Evolutionary conservation across 805 yeast genomes (phyloP), one percentile per base, ranked within the genome.

Genomic region (Candida pseudofarinosa): DNA sequence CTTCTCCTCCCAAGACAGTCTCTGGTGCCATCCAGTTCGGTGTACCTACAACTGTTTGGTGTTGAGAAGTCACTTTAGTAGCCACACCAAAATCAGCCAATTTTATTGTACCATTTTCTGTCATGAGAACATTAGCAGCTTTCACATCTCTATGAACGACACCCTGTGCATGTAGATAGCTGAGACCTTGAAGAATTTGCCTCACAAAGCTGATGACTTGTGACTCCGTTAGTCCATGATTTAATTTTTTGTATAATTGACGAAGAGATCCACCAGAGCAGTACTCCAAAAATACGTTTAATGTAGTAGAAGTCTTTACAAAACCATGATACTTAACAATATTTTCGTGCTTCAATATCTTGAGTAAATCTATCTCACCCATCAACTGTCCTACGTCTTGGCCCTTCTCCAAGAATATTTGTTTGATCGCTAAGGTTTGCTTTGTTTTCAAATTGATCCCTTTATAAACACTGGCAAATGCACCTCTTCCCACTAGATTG

Each of bases 11-110:
- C 34, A 83, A 71, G 3, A 93, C 85, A 2, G 95, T 81, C 58
- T 93, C 99, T 0, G 99, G 99, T 0, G 99, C 97, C 97, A 93
- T 90, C 98, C 98, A 93, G 58, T 91, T 86, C 0, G 97, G 95
- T 0, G 98, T 88, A 1, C 99, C 99, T 13, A 75, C 78, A 6
- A 79, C 80, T 2, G 74, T 71, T 39, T 55, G 55, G 48, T 65
- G 75, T 53, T 51, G 66, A 28, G 55, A 50, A 34, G 54, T 51
- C 2, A 73, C 73, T 35, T 69, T 70, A 4, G 97, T 87, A 1
- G 98, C 95, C 5, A 91, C 97, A 1, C 98, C 98, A 63, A 91
- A 91, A 61, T 91, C 99, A 2, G 97, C 97, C 38, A 91, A 73
- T 54, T 91, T 93, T 12, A 88, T 85, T 7, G 74, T 74, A 2